A percentile compares a stretch with the other conserved stretches of the same genome.
Evolutionary conservation across 2,329 filamentous ascomycete species (phyloP).

Genomic region (Trichoderma koningii): DNA sequence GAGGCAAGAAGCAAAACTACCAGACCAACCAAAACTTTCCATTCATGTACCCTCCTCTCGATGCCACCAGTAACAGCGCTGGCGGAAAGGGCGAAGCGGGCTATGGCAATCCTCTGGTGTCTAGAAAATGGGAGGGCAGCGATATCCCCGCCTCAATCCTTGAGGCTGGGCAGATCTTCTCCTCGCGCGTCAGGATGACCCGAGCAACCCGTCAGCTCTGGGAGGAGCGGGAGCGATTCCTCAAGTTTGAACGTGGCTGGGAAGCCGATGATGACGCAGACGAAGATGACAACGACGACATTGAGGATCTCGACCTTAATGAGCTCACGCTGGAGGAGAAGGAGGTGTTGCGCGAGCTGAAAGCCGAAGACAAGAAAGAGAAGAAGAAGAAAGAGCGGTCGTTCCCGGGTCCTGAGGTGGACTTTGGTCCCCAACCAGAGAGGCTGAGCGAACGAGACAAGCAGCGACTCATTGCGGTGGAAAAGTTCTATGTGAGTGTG

Average conservation of each 20-base stretch:
- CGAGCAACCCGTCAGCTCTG: conserved; percentile 89
- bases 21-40: conserved; percentile 99
- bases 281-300: conserved; percentile 47
- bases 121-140: conserved; percentile 87
- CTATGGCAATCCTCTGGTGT: conserved; percentile 76
- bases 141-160: conserved; percentile 93
- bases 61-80: conserved; percentile 83
- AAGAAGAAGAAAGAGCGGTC: conserved; percentile 35
- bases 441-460: conserved; percentile 57
- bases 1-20: conserved; percentile 98
- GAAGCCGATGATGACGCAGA: conserved; percentile 48
- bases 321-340: conserved; percentile 48
- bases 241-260: conserved; percentile 93
- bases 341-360: conserved; percentile 47
- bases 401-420: conserved; percentile 37
- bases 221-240: conserved; percentile 88
- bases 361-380: conserved; percentile 40
- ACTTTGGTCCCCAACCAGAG: conserved; percentile 52
- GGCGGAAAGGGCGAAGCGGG: conserved; percentile 86
- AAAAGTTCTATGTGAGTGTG: conserved; percentile 77
- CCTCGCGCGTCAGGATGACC: conserved; percentile 85
- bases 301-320: conserved; percentile 51
- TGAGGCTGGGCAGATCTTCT: conserved; percentile 91
- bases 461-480: conserved; percentile 70
- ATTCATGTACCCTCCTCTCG: conserved; percentile 92